Base-by-base conservation (phyloP, 768 basidiomycete genomes). In the Termitomyces sp. region DNA sequence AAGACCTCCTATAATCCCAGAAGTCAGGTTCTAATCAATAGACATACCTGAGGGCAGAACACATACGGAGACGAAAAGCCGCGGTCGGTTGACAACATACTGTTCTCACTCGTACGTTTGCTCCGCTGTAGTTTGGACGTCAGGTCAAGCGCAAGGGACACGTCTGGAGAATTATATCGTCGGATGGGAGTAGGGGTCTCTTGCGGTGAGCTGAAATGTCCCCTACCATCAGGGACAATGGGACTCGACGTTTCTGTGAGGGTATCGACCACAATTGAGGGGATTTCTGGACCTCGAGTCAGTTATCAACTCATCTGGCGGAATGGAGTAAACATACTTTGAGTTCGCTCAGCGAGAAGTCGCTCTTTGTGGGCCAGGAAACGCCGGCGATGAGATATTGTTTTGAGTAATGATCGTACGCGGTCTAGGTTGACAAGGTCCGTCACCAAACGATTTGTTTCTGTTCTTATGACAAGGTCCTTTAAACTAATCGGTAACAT, bases 371-470 rank as follows among this genome's bases (percentile, higher is more conserved):
- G 60, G 1, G 75, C 80, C 43, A 90, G 66, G 73, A 87, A 93
- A 54, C 83, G 78, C 40, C 88, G 80, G 5, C 92, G 85, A 60
- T 80, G 81, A 7, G 85, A 82, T 44, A 93, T 88, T 54, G 87
- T 89, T 56, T 80, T 79, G n/a, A 97, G 73, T 48, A 94, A 69
- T 0, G 92, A 93, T 41, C 85, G 82, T 12, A 95, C 90, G 49
- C 86, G 83, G 70, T 96, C 95, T 43, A 95, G 71, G 66, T 92
- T 90, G 40, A 95, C 89, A 9, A 92, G 78, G 64, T 92, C 92
- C 0, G 83, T 85, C 9, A 98, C 92, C 12, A 91, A 75, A 60
- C 86, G 85, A 65, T 86, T 92, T 32, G 82, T 91, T 60, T 86
- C 86, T 12, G 86, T 86, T 53, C 94, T 76, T 19, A 78, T 76